These are phyloP conservation scores for Fallopia convolvulus DNA, from an alignment of 148 eudicot species.

Conservation along the genomic window DNA sequence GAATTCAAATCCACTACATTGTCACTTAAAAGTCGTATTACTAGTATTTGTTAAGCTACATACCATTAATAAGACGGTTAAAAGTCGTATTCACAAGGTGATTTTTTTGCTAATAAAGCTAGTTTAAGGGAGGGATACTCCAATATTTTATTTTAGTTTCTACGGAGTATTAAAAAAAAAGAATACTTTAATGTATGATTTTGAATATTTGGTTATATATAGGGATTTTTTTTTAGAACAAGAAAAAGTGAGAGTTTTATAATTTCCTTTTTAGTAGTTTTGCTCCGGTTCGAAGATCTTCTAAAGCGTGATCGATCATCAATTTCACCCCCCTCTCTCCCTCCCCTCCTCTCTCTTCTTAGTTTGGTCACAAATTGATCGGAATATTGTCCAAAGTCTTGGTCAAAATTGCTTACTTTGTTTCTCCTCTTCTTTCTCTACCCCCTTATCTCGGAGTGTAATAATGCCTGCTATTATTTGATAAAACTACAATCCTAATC, in stretches of 20 bases:
- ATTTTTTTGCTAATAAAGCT: not conserved
- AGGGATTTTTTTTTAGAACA: not conserved
- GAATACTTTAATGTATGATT: no score
- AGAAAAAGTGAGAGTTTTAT: not conserved
- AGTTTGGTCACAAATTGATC: slow-evolving; percentile 10
- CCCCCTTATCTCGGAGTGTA: not conserved
- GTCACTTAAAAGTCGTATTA: no score
- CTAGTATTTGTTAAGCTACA: no score
- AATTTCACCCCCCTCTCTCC: not conserved
- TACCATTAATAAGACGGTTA: no score
- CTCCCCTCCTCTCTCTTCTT: not conserved
- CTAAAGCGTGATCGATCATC: slow-evolving; percentile 6
- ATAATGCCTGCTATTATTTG: not conserved
- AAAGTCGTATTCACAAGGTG: not conserved
- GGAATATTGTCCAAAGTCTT: slow-evolving; percentile 15
- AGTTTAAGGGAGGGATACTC: not conserved
- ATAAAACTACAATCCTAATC: slow-evolving; percentile 1
- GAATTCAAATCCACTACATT: no score
- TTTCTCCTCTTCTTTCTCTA: slow-evolving; percentile 5
- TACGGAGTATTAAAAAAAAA: no score
- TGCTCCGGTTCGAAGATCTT: not conserved
- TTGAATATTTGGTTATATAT: not conserved
- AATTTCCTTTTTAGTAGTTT: not conserved
- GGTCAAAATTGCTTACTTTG: not conserved
- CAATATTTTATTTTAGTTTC: no score